Base-by-base conservation (phyloP, 1,284 basidiomycete genomes). In the Ustilago esculenta region DNA sequence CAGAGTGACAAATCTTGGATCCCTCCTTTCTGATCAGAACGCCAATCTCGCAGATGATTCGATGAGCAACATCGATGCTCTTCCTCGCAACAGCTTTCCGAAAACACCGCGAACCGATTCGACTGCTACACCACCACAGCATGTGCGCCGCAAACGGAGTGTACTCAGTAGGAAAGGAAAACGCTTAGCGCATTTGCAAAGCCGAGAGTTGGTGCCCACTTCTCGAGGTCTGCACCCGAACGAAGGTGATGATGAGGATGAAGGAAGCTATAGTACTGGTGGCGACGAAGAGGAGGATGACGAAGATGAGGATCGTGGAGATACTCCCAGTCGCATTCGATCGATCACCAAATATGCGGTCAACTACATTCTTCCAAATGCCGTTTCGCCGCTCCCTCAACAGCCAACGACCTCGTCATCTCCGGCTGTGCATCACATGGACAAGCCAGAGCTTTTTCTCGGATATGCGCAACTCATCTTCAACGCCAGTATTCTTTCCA, bases 381-480 rank as follows among this genome's bases (percentile, higher is more conserved):
- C 51, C 10, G 55, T 65, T 6, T 53, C 61, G 9, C 50, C 61
- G 4, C 30, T 58, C 3, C 54, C 55, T 4, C 46, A 57, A 33
- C 50, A 57, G 35, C 50, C 45, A 18, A 32, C 35, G 0, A 36
- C 33, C 12, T 32, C 49, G 0, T 41, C 53, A 14, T 7, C 44
- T 11, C 46, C 49, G 5, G 34, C 47, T 6, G 43, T 37, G 20
- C 41, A 60, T 37, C 60, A 66, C 14, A 60, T 75, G 46, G 64
- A 72, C 34, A 64, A 64, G n/a, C 75, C 75, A 3, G 75, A 77
- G 34, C 50, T 74, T 0, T 25, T 77, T 32, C 58, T 77, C 8
- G 71, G 70, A 10, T 77, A 77, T 27, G 86, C 94, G 14, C 94
- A 97, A 81, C 92, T 98, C 82, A 87, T 92, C 80, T 97, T 97